Base-by-base conservation (phyloP, 148 eudicot species). In the Cornus kousa region DNA sequence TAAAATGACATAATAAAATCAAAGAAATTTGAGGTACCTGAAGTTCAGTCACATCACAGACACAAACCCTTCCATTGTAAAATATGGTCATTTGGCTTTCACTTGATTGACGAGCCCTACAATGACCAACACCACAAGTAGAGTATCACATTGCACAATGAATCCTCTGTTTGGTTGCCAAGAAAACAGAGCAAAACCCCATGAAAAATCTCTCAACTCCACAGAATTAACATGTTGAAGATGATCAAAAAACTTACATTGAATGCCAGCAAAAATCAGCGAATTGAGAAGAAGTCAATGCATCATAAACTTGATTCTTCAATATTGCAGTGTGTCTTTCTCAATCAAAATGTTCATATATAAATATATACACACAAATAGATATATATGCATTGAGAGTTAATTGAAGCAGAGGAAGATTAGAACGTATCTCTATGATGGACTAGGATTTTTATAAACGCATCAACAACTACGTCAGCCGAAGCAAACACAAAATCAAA, bases 21-120 rank as follows among this genome's bases (percentile, higher is more conserved):
- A 67, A 28, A 67, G 17, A 48, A 19, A 50, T 72, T 40, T 22
- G 5, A 72, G 28, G 31, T 73, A 73, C 76, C 76, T 73, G 76
- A 55, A 73, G 76, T 35, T 73, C 76, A 20, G 76, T 73, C 4
- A 73, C 32, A 57, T 73, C 66, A 35, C 66, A 53, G 57, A 57
- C 62, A 37, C 76, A 55, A 46, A 57, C 64, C 64, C 76, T 16
- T 24, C 76, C 76, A 55, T 73, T 73, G 64, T 28, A 55, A 14
- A 73, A 73, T 28, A 73, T 73, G 40, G 76, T 32, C 66, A 73
- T 55, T 43, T 24, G 76, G 70, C 37, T 67, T 67, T 33, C 70
- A 67, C 14, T 28, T 67, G 32, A 31, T 67, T 13, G 70, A 5
- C 31, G 35, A 10, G 70, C 12, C 70, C 35, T 67, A 28, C 35